Conservation (phyloP, 768 basidiomycete genomes). For the Leccinum aurantiacum region DNA sequence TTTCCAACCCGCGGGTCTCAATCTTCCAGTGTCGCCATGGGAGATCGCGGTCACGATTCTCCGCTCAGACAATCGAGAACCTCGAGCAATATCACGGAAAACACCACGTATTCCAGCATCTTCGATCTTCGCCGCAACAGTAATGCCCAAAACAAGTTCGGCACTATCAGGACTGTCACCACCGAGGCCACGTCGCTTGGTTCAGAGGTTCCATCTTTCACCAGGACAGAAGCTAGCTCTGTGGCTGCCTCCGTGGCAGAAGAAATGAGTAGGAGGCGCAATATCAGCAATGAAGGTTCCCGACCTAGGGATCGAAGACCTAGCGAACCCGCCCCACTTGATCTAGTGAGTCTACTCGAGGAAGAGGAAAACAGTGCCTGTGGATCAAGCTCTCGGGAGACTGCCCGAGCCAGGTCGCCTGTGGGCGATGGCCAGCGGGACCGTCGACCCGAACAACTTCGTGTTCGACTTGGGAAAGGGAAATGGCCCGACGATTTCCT, state of each 20-base stretch:
- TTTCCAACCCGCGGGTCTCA: constrained; percentile 38
- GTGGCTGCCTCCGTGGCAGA: constrained; percentile 52
- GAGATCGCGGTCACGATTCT: constrained; percentile 35
- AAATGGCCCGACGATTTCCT: constrained; percentile 86
- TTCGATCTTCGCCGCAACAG: constrained; percentile 50
- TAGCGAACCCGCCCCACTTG: constrained; percentile 61
- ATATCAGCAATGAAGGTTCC: constrained; percentile 23
- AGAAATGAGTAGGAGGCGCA: constrained; percentile 40
- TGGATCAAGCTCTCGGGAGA: constrained; percentile 44
- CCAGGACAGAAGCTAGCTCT: constrained; percentile 60
- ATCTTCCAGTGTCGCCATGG: constrained; percentile 32
- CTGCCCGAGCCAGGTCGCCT: constrained; percentile 21
- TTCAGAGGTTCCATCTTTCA: constrained; percentile 62
- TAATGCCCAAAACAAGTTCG: constrained; percentile 59
- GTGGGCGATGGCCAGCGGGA: constrained; percentile 22
- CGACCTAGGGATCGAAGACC: constrained; percentile 56
- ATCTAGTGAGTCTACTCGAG: constrained; percentile 68
- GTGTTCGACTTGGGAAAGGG: constrained; percentile 67
- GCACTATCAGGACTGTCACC: constrained; percentile 78
- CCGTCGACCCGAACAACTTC: constrained; percentile 33
- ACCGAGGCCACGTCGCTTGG: constrained; percentile 73
- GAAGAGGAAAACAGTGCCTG: constrained; percentile 59
- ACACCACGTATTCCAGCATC: constrained; percentile 58
- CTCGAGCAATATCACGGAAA: constrained; percentile 60
- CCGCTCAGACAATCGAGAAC: constrained; percentile 61